Conservation (phyloP, 1,139 yeast genomes). For the Hyphopichia khmerensis region DNA sequence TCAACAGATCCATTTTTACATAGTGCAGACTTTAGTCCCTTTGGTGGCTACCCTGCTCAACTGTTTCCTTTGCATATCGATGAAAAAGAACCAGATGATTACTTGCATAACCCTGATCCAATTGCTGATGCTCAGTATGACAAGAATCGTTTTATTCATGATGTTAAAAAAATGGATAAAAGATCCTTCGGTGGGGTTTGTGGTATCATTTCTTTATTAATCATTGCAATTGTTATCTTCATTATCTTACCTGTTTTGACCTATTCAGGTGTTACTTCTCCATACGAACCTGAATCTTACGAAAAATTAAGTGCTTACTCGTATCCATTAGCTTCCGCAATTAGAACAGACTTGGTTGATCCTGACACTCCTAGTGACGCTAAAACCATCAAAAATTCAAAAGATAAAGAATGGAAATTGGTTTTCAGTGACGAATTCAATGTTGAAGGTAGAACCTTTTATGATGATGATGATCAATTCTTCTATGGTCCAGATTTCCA, state of each 20-base stretch:
- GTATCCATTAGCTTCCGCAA: slow-evolving; percentile 23
- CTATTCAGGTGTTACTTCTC: slow-evolving; percentile 20
- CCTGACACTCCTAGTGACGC: slow-evolving; percentile 26
- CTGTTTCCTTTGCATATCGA: slow-evolving; percentile 29
- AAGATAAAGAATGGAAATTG: slow-evolving; percentile 24
- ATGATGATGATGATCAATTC: slow-evolving; percentile 32
- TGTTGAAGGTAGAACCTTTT: slow-evolving; percentile 30
- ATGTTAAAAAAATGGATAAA: slow-evolving; percentile 23
- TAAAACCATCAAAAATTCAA: slow-evolving; percentile 12
- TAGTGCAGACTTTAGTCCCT: slow-evolving; percentile 20
- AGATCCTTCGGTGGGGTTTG: slow-evolving; percentile 22
- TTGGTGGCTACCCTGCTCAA: slow-evolving; percentile 32
- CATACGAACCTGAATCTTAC: slow-evolving; percentile 15
- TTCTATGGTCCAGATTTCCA: slow-evolving; percentile 27
- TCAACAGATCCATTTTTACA: slow-evolving; percentile 14
- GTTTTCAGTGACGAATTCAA: slow-evolving; percentile 30
- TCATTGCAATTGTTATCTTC: slow-evolving; percentile 22
- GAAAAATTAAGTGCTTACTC: slow-evolving; percentile 22
- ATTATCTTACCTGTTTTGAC: slow-evolving; percentile 27
- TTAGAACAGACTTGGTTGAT: slow-evolving; percentile 24
- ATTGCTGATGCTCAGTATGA: slow-evolving; percentile 30
- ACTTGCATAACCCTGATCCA: slow-evolving; percentile 32
- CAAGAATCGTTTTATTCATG: slow-evolving; percentile 22
- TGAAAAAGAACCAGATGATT: slow-evolving; percentile 31
- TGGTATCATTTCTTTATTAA: slow-evolving; percentile 17